Evolutionary conservation across 768 basidiomycete species (phyloP), one percentile per base, ranked within the genome.

Genomic region (Rhodosporidiobolus sp.): DNA sequence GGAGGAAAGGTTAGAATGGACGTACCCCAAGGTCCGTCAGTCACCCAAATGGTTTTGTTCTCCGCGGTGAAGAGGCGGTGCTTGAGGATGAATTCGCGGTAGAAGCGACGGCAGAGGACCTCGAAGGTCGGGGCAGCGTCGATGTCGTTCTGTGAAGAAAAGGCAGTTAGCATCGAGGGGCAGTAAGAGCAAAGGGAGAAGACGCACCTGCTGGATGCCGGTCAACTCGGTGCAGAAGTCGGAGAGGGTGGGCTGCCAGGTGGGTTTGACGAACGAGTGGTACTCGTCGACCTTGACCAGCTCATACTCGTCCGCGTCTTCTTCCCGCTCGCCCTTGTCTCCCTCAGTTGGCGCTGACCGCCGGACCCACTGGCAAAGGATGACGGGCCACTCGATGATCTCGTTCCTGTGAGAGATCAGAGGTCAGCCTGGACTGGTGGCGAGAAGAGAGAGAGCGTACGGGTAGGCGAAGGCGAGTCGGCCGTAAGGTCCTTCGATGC

Each of bases 361-460:
- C 24, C 45, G 56, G 12, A 24, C 34, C 94, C 94, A 97, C 71
- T 86, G 86, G 69, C 97, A 84, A 6, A 99, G 84, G 77, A 90
- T 89, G 19, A 98, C 91, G 11, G 95, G 95, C 82, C 92, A 93
- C 82, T 99, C 95, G 73, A 98, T 96, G 66, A 98, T 94, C 82
- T 98, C 95, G 81, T 96, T 96, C 10, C 65, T 66, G 48, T 4
- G n/a, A 20, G 30, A 12, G 12, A n/a, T 30, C 30, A 7, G 32
- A 7, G 46, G 87, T 85, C 49, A 88, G 89, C 76, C 80, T 12
- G 0, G 26, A 0, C 1, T 1, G 30, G 10, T 24, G 49, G 43
- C 24, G 35, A 32, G 48, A 26, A 24, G 26, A n/a, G 9, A n/a
- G 6, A 9, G 20, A 38, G 12, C 61, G 52, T 0, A 72, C 67